phyloP scores from a whole-genome alignment of 192 early-diverging fungal genomes.

The Podila horticola region DNA sequence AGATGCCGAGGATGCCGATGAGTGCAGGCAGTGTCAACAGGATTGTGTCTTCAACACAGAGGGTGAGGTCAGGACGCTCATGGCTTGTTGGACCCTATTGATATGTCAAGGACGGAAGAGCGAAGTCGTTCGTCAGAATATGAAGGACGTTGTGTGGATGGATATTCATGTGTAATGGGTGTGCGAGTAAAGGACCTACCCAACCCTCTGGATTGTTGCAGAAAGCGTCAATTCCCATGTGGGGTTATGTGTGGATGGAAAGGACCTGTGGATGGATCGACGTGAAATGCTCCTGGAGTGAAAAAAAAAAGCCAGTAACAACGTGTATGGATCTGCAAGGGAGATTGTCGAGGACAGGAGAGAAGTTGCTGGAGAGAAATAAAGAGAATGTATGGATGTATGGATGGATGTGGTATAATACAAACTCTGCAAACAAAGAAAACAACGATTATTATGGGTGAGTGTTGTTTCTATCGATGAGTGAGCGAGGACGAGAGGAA shows the following conservation, averaged over 20 bases:
- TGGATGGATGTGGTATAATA: too few relatives aligned
- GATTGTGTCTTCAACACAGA: slow-evolving; percentile 44
- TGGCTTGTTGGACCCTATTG: slow-evolving; percentile 41
- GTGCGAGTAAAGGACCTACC: background rate
- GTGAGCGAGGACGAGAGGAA: too few relatives aligned
- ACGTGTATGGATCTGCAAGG: too few relatives aligned
- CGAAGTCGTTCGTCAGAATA: too few relatives aligned
- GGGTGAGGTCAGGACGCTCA: slow-evolving; percentile 16
- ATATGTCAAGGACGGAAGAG: background rate
- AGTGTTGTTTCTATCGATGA: too few relatives aligned
- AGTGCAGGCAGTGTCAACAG: slow-evolving; percentile 25
- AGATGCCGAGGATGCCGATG: slow-evolving; percentile 15
- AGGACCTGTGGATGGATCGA: background rate
- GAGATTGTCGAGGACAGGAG: too few relatives aligned
- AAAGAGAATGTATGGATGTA: background rate
- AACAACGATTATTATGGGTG: too few relatives aligned
- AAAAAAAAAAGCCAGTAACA: too few relatives aligned
- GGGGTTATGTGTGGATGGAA: background rate
- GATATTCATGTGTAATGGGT: background rate
- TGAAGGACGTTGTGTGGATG: too few relatives aligned
- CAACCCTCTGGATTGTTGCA: background rate
- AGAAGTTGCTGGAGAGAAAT: background rate
- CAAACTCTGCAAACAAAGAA: too few relatives aligned
- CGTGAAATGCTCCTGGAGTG: too few relatives aligned
- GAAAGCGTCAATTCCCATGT: background rate